Conservation (phyloP, 352 stramenopile species). For the Pythium brassicae region DNA sequence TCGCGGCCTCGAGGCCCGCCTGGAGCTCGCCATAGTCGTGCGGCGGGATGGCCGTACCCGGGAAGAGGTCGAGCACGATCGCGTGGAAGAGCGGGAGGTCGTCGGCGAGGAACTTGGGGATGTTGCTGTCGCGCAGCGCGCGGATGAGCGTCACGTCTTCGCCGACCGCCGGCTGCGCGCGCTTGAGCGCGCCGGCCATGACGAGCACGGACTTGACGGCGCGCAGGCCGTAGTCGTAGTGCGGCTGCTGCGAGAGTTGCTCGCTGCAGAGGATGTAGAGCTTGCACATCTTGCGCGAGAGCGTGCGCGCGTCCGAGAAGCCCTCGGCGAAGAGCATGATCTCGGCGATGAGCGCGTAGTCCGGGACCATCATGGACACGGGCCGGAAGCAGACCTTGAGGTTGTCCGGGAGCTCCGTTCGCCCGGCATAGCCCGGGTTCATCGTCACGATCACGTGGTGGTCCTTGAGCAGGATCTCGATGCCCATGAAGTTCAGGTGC, state of each 20-base stretch:
- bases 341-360: constrained; percentile 95
- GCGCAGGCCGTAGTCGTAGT: constrained; percentile 94
- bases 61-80: constrained; percentile 91
- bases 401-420: constrained; percentile 96
- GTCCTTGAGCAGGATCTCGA: constrained; percentile 94
- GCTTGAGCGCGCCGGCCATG: constrained; percentile 90
- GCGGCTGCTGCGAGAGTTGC: constrained; percentile 92
- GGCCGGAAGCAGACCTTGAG: constrained; percentile 95
- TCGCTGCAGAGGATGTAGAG: constrained; percentile 93
- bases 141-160: constrained; percentile 90
- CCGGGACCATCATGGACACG: constrained; percentile 96
- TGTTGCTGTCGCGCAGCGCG: constrained; percentile 90
- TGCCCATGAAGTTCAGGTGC: constrained; percentile 95
- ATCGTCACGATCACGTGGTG: constrained; percentile 98
- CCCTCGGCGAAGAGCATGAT: constrained; percentile 97
- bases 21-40: constrained; percentile 88
- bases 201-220: constrained; percentile 92
- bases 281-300: constrained; percentile 95
- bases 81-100: constrained; percentile 90
- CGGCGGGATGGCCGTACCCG: constrained; percentile 69
- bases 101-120: constrained; percentile 93
- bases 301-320: constrained; percentile 90
- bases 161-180: constrained; percentile 60
- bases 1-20: constrained; percentile 50
- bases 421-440: constrained; percentile 95